Evolutionary conservation across 805 yeast genomes (phyloP).

Genomic region (Cyberlindnera galapagoensis): DNA sequence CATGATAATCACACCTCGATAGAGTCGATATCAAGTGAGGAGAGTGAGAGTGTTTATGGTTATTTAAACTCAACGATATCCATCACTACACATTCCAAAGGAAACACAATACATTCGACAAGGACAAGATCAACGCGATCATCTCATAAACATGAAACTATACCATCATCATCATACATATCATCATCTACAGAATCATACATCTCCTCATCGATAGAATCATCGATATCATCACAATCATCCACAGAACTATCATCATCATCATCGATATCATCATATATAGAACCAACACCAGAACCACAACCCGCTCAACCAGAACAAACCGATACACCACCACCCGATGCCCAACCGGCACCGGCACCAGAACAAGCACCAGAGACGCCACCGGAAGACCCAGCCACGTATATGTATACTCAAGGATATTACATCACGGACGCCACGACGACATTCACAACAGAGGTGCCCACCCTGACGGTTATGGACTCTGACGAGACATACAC

Average conservation of each 20-base stretch:
- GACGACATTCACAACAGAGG: conserved; percentile 16
- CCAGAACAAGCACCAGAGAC: conserved; percentile 5
- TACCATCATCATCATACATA: no score
- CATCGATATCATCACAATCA: conserved; percentile 3
- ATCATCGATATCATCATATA: conserved; percentile 1
- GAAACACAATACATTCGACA: no score
- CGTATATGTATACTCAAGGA: conserved; percentile 16
- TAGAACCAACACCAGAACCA: conserved; percentile 3
- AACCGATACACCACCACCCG: conserved; percentile 1
- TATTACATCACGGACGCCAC: conserved; percentile 14
- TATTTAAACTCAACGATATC: no score
- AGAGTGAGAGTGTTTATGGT: no score
- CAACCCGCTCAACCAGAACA: conserved; percentile 5
- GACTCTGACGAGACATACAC: conserved; percentile 2
- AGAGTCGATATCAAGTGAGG: no score
- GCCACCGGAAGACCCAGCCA: conserved; percentile 5
- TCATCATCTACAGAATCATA: background rate
- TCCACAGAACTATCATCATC: conserved; percentile 3
- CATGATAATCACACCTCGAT: no score
- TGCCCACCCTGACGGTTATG: conserved; percentile 13
- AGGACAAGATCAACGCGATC: no score
- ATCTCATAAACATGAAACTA: no score
- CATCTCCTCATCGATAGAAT: background rate
- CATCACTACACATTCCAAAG: no score
- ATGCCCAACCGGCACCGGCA: conserved; percentile 1